phyloP scores from a whole-genome alignment of 1,284 basidiomycete genomes.

The Ceratobasidium sp. region DNA sequence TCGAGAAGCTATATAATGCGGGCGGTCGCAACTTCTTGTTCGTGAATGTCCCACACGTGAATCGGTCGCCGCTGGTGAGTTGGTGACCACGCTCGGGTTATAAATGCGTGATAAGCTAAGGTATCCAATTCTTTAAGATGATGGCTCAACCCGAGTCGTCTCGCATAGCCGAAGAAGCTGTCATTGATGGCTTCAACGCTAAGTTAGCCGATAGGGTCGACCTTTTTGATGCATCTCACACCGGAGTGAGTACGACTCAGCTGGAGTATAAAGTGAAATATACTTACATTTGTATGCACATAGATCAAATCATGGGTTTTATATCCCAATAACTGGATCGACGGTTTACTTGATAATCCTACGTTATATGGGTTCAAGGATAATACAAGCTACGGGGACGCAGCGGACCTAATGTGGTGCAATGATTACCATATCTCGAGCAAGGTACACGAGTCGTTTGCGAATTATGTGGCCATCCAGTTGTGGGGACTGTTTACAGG shows the following conservation, averaged over 20 bases:
- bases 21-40: constrained; percentile 73
- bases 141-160: neutral
- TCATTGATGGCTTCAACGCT: constrained; percentile 42
- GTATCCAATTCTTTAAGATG: constrained; percentile 23
- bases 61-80: constrained; percentile 63
- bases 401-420: too few species aligned
- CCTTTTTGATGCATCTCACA: constrained; percentile 9
- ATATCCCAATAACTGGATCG: too few species aligned
- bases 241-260: neutral
- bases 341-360: constrained; percentile 27
- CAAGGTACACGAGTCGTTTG: too few species aligned
- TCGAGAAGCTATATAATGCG: constrained; percentile 63
- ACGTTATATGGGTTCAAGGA: constrained; percentile 36
- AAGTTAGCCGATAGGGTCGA: constrained; percentile 29
- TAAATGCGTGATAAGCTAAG: constrained; percentile 7
- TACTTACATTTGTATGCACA: too few species aligned
- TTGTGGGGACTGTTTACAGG: too few species aligned
- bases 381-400: too few species aligned
- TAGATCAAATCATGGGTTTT: too few species aligned
- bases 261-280: neutral
- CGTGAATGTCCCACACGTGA: constrained; percentile 71
- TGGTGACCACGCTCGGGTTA: neutral
- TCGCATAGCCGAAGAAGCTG: constrained; percentile 18
- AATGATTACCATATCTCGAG: too few species aligned
- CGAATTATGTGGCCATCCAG: too few species aligned